Conservation (phyloP, 2,329 filamentous ascomycete genomes). For the Alternaria alternata region DNA sequence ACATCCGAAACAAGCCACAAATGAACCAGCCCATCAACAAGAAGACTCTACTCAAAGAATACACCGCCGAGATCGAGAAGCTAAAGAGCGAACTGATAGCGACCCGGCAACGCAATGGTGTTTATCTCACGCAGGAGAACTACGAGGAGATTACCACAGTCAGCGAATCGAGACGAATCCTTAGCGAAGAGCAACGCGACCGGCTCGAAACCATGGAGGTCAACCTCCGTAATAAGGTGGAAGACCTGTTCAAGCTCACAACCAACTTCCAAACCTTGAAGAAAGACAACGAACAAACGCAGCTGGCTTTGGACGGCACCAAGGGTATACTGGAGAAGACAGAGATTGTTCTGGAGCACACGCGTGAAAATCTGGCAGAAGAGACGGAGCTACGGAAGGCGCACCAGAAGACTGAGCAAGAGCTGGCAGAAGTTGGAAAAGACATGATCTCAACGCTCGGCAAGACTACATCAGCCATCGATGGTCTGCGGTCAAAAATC, state of each 20-base stretch:
- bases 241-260: conserved; percentile 87
- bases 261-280: conserved; percentile 88
- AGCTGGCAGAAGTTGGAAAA: conserved; percentile 75
- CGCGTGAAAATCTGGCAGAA: conserved; percentile 77
- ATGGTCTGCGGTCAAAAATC: conserved; percentile 84
- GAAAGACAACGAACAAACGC: conserved; percentile 85
- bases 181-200: conserved; percentile 90
- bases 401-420: conserved; percentile 83
- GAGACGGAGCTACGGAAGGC: conserved; percentile 83
- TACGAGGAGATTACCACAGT: conserved; percentile 92
- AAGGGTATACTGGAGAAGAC: conserved; percentile 86
- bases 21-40: conserved; percentile 92
- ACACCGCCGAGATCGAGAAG: conserved; percentile 91
- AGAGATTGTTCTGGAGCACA: conserved; percentile 81
- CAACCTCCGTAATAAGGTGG: conserved; percentile 90
- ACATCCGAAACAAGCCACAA: conserved; percentile 97
- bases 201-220: conserved; percentile 92
- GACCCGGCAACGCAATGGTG: conserved; percentile 90
- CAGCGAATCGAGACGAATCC: conserved; percentile 89
- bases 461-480: conserved; percentile 80
- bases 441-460: conserved; percentile 80
- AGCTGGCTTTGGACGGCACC: conserved; percentile 76
- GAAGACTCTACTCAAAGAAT: conserved; percentile 88
- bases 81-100: conserved; percentile 93
- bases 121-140: conserved; percentile 87